Conservation (phyloP, 2,329 filamentous ascomycete genomes). For the Pseudocercospora pini-densiflorae region DNA sequence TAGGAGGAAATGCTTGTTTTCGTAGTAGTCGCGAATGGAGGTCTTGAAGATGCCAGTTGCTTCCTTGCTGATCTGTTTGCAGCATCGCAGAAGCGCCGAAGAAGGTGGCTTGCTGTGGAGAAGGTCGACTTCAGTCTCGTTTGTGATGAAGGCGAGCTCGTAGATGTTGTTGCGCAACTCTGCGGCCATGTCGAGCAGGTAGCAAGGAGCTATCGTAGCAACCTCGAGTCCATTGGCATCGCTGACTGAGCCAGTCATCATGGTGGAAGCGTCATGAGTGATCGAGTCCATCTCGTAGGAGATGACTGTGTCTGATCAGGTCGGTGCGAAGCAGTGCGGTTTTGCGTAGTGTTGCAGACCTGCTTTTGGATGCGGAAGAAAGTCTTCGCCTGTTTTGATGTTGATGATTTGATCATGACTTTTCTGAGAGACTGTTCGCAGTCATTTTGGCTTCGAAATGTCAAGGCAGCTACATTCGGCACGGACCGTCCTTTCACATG, state of each 20-base stretch:
- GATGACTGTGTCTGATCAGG: background rate
- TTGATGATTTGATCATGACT: too few relatives aligned
- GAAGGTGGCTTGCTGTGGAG: background rate
- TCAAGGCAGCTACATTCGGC: background rate
- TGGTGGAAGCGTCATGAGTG: background rate
- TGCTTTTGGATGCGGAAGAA: too few relatives aligned
- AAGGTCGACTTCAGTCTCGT: background rate
- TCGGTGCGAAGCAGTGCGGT: background rate
- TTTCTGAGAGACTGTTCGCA: too few relatives aligned
- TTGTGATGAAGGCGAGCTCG: background rate
- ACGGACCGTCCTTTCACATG: background rate
- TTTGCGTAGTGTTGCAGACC: background rate
- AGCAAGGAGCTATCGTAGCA: background rate
- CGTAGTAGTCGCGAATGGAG: background rate
- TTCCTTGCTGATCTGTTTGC: background rate
- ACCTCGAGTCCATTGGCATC: background rate
- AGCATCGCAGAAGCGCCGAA: background rate
- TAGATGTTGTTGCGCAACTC: background rate
- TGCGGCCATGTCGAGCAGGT: background rate
- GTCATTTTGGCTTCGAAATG: too few relatives aligned
- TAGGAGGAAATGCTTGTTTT: background rate
- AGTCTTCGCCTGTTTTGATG: too few relatives aligned
- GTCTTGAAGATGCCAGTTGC: background rate
- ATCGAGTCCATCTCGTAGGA: background rate
- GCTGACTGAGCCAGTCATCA: background rate